These are phyloP conservation scores for Aegilops longissima DNA, from an alignment of 176 grass and related monocot genomes.

Conservation along the genomic window DNA sequence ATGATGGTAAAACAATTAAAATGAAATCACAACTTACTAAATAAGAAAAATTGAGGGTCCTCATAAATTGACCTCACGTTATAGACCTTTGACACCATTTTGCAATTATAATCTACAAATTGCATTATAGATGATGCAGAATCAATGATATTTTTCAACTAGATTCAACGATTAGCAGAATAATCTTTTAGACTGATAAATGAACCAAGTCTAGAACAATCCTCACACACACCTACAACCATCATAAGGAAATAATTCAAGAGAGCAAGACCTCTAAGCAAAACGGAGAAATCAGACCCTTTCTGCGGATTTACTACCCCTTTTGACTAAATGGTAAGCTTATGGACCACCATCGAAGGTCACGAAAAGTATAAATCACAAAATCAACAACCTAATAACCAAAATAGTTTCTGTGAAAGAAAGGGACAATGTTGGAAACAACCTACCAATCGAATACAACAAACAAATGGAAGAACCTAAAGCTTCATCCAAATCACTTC, in stretches of 20 bases:
- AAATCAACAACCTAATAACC: background rate
- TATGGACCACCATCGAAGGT: background rate
- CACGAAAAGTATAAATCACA: background rate
- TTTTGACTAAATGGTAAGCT: background rate
- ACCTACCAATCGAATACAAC: background rate
- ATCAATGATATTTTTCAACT: background rate
- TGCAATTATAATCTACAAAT: background rate
- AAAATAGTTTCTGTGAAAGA: background rate
- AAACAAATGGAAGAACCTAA: background rate
- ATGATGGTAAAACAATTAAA: background rate
- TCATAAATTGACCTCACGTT: background rate
- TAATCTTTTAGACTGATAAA: background rate
- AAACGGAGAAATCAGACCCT: background rate
- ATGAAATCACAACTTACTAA: background rate
- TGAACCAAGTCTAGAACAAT: background rate
- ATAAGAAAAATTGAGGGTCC: background rate
- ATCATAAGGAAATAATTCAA: slow-evolving; percentile 13
- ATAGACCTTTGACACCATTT: background rate
- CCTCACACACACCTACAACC: background rate
- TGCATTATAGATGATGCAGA: background rate
- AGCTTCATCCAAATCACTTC: background rate
- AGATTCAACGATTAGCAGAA: background rate
- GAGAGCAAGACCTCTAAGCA: background rate
- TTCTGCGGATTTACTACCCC: background rate
- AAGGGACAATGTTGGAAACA: background rate